Conservation (phyloP, 257 asterid genomes). For the Primulina eburnea region DNA sequence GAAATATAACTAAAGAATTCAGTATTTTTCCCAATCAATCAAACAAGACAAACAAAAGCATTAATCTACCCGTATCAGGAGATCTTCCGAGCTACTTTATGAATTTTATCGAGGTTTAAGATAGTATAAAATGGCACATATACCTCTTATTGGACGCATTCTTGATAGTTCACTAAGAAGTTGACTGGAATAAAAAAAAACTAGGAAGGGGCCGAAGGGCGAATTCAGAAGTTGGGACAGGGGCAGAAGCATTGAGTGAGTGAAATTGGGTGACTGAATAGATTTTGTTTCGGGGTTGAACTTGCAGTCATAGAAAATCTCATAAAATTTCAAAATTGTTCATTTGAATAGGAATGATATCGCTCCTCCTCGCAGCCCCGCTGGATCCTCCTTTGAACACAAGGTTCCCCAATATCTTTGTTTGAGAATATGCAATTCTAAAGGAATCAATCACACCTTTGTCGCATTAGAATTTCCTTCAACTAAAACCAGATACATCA, state of each 20-base stretch:
- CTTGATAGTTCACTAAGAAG: background rate
- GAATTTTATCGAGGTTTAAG: background rate
- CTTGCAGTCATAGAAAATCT: background rate
- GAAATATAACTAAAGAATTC: background rate
- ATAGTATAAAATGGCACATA: background rate
- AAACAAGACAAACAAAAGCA: conserved; percentile 7
- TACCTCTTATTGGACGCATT: background rate
- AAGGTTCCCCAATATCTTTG: background rate
- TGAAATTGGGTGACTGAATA: background rate
- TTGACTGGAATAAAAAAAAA: background rate
- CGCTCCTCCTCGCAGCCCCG: background rate
- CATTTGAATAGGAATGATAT: background rate
- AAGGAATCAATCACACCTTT: background rate
- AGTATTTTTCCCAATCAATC: background rate
- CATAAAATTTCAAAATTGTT: background rate
- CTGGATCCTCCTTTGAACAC: background rate
- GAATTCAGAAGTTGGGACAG: background rate
- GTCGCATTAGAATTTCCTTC: background rate
- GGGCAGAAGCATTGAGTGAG: background rate
- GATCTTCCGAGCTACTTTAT: background rate
- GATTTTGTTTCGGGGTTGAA: background rate
- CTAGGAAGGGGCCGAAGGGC: background rate
- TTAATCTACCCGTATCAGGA: background rate
- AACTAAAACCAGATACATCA: background rate
- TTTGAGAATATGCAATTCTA: background rate